Evolutionary conservation across 2,329 filamentous ascomycete species (phyloP), one percentile per base, ranked within the genome.

Genomic region (Aspergillus sp.): DNA sequence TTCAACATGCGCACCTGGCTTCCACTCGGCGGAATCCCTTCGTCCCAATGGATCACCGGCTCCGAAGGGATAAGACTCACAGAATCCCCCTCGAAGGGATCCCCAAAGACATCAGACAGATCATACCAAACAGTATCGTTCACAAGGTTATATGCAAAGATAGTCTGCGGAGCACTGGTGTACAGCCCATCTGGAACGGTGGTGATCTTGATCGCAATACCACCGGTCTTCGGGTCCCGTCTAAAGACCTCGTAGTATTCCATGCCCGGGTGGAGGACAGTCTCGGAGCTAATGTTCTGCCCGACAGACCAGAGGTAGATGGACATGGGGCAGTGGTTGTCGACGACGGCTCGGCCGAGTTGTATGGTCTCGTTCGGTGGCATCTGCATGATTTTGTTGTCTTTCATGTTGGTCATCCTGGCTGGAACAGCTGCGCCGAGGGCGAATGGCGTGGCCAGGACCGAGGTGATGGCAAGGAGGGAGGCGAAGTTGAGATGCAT

Each of bases 91-190:
- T 56, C 55, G 59, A 79, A 79, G 4, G 77, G 72, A 61, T 79
- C 73, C 8, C 77, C 77, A 65, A 76, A 74, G 17, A 79, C 74
- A 69, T 79, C 76, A 3, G 73, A 75, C 41, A 79, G 63, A 63
- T 78, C 76, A 58, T 78, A 79, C 67, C 74, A 77, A 48, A 79
- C 68, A 39, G 62, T 56, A 1, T 56, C 35, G 0, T 49, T 50
- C 15, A 70, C 63, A 19, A 77, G 64, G 35, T 71, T 77, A 62
- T 79, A 79, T 23, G 76, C 76, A 55, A 77, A 79, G 21, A 76
- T 68, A 3, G 74, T 76, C 65, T 77, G 69, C 5, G 76, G 68
- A 3, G 69, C 64, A 17, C 66, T 70, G 6, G 62, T 65, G 53
- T 68, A 72, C 35, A 78, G 60, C 8, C 75, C 76, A 48, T 74